These are phyloP conservation scores for Ceratocystis ficicola DNA, from an alignment of 2,329 filamentous ascomycete genomes.

Conservation along the genomic window DNA sequence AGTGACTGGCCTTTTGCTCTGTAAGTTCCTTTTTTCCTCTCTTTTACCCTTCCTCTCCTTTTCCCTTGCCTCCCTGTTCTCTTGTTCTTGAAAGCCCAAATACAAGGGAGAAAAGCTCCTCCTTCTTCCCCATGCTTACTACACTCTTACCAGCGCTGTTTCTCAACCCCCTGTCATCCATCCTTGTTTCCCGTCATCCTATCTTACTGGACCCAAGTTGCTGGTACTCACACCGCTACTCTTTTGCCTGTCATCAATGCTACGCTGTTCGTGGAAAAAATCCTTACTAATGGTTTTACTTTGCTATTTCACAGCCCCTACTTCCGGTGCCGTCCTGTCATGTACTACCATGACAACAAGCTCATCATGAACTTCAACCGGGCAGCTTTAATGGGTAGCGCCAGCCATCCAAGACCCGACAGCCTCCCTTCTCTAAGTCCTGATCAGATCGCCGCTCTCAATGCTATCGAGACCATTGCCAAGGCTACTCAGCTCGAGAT, in stretches of 20 bases:
- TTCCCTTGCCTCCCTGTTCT: not conserved
- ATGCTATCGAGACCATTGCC: conserved; percentile 44
- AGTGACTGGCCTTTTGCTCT: conserved; percentile 54
- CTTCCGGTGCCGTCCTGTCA: conserved; percentile 45
- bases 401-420: conserved; percentile 40
- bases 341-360: conserved; percentile 40
- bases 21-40: conserved; percentile 34
- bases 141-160: too few relatives aligned
- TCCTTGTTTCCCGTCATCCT: not conserved
- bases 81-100: not conserved
- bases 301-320: conserved; percentile 33
- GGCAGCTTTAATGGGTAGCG: conserved; percentile 42
- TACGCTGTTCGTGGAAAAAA: too few relatives aligned
- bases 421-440: conserved; percentile 39
- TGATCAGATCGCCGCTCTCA: conserved; percentile 44
- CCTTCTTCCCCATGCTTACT: too few relatives aligned
- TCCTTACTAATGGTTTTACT: not conserved
- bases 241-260: not conserved
- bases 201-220: not conserved
- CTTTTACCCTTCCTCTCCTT: not conserved
- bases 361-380: conserved; percentile 49
- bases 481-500: conserved; percentile 44
- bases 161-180: not conserved
- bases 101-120: too few relatives aligned
- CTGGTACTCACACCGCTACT: not conserved